These are phyloP conservation scores for Pythium chondricola DNA, from an alignment of 352 stramenopile species.

Conservation along the genomic window DNA sequence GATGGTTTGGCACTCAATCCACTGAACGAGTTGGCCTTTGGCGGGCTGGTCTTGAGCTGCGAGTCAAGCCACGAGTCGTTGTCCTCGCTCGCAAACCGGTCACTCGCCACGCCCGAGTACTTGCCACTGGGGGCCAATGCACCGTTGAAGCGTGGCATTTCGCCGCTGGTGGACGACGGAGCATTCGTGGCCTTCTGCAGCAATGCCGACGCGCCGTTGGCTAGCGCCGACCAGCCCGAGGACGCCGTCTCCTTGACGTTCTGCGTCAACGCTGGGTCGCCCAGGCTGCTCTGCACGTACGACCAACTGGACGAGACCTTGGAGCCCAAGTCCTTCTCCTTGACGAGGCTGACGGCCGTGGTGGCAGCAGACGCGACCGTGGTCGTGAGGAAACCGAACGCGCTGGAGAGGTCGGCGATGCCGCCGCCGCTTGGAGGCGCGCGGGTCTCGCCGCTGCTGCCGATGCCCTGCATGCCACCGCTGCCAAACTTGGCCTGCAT, in stretches of 20 bases:
- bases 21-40: conserved; percentile 31
- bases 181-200: conserved; percentile 34
- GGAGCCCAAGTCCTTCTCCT: conserved; percentile 65
- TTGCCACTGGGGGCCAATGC: conserved; percentile 51
- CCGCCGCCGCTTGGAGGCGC: conserved; percentile 29
- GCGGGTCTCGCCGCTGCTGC: conserved; percentile 56
- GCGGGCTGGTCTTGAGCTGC: conserved; percentile 26
- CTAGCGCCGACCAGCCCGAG: conserved; percentile 68
- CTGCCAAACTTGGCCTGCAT: conserved; percentile 79
- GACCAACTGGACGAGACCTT: conserved; percentile 80
- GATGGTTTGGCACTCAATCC: conserved; percentile 11
- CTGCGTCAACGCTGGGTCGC: conserved; percentile 55
- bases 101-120: conserved; percentile 53
- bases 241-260: conserved; percentile 81
- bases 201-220: conserved; percentile 51
- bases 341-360: conserved; percentile 61
- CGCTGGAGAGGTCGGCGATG: conserved; percentile 51
- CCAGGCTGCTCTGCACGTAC: conserved; percentile 65
- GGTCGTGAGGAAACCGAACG: conserved; percentile 69
- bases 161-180: conserved; percentile 12
- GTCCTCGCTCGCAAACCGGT: conserved; percentile 40
- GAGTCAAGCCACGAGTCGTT: conserved; percentile 69
- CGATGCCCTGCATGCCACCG: conserved; percentile 75
- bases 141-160: conserved; percentile 54
- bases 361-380: conserved; percentile 63